A percentile compares a stretch with the other conserved stretches of the same genome.
These are phyloP conservation scores for Theileria annulata DNA, from an alignment of 169 alveolate genomes.

Conservation along the genomic window DNA sequence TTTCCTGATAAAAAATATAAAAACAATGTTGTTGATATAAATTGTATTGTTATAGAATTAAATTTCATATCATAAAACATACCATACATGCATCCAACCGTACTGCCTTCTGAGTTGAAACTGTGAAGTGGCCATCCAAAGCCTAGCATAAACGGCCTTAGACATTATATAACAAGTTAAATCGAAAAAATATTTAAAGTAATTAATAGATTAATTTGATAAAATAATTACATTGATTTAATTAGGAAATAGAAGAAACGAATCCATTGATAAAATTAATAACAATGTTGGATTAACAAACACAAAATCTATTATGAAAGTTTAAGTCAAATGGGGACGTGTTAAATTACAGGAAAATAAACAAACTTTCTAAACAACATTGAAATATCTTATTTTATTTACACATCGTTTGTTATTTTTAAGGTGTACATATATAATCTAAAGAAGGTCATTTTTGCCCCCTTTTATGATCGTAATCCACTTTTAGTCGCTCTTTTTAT, in stretches of 20 bases:
- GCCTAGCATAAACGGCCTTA: conserved; percentile 75
- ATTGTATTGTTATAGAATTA: not conserved
- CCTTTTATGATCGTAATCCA: no score
- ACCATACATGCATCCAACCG: conserved; percentile 79
- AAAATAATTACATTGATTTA: not conserved
- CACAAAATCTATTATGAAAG: no score
- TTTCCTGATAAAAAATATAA: conserved; percentile 36
- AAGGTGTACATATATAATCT: no score
- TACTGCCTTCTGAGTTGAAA: conserved; percentile 71
- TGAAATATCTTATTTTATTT: no score
- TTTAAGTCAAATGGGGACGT: no score
- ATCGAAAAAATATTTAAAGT: not conserved
- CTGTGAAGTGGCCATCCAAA: conserved; percentile 79
- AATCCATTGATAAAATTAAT: no score
- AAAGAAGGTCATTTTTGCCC: no score
- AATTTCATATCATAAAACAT: conserved; percentile 1
- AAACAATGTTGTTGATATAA: not conserved
- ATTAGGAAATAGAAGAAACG: not conserved
- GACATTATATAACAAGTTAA: conserved; percentile 49
- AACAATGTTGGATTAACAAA: no score
- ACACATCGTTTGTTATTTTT: no score
- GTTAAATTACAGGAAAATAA: no score
- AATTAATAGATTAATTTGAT: not conserved
- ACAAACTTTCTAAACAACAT: no score
- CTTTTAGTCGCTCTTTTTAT: no score